Evolutionary conservation across 2,329 filamentous ascomycete genomes (phyloP).

Genomic region (Colletotrichum cordylinicola): DNA sequence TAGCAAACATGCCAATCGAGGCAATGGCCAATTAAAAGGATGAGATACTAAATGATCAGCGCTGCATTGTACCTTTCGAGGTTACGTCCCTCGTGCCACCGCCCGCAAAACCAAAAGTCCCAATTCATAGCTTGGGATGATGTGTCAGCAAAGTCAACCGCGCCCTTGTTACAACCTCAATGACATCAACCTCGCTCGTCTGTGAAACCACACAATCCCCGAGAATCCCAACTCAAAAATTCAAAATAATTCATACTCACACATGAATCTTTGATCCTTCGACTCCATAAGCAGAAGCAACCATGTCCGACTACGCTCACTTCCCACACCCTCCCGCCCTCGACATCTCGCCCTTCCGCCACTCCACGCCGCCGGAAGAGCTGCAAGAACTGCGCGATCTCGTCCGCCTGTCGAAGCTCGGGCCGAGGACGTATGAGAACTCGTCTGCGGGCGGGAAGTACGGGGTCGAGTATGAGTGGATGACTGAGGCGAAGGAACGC

Average conservation of each 20-base stretch:
- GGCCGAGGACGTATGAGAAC: not conserved
- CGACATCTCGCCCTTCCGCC: not conserved
- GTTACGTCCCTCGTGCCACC: not conserved
- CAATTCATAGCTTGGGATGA: not conserved
- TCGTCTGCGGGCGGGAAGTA: not conserved
- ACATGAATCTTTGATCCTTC: too few species aligned
- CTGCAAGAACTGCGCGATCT: not conserved
- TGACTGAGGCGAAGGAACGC: not conserved
- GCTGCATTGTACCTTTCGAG: rapidly evolving
- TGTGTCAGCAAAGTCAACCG: not conserved
- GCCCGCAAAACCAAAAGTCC: not conserved
- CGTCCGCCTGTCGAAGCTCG: not conserved
- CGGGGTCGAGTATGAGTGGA: not conserved
- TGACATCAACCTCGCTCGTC: not conserved
- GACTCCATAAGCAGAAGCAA: not conserved
- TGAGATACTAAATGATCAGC: not conserved
- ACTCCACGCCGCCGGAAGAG: not conserved
- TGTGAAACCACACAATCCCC: not conserved
- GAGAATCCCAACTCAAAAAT: too few species aligned
- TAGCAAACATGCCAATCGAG: not conserved
- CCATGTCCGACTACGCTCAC: not conserved
- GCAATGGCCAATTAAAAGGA: not conserved
- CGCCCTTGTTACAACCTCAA: not conserved
- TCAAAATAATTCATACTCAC: too few species aligned
- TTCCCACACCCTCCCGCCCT: not conserved